Base-by-base conservation (phyloP, 1,284 basidiomycete species). In the Cutaneotrichosporon sp. region DNA sequence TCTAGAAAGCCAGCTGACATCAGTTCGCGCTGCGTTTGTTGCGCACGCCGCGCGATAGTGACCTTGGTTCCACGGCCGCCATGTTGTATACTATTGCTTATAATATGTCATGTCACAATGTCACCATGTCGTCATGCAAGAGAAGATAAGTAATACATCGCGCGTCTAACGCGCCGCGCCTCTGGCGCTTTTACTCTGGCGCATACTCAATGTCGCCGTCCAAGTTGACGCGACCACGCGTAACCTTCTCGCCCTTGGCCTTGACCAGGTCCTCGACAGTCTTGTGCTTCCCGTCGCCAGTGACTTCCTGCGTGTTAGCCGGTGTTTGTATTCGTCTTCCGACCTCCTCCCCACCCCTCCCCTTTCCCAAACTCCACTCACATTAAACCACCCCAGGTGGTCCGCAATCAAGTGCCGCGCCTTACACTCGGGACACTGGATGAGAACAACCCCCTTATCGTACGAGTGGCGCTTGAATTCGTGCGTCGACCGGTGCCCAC, bases 341-440 rank as follows among this genome's bases (percentile, higher is more conserved):
- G n/a, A n/a, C n/a, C n/a, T n/a, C n/a, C n/a, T n/a, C n/a, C n/a
- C n/a, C n/a, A n/a, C n/a, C n/a, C n/a, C n/a, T n/a, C 22, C 16
- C 47, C 36, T 36, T 1, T 22, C 13, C 30, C 30, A 4, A 16
- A 16, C 31, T 7, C n/a, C 21, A 69, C 74, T 53, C 60, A 76
- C 77, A 59, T 80, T 77, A 82, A 97, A 97, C 94, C 94, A 97
- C 1, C 91, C 91, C 16, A 97, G 80, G 73, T 97, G 88, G 76
- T 97, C 93, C 9, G 94, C 93, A 73, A 94, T 92, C 21, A 92
- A 82, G 80, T 92, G 91, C 53, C 91, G 82, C 75, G 92, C 93
- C 73, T 91, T 88, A 81, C 96, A 98, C 18, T 86, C 86, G 1
- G 95, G 93, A 81, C 96, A 98, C 75, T 96, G 87, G 0, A 97